A percentile compares a stretch with the other conserved stretches of the same genome.
phyloP scores from a whole-genome alignment of 352 stramenopile genomes.

The Achlya hypogyna region DNA sequence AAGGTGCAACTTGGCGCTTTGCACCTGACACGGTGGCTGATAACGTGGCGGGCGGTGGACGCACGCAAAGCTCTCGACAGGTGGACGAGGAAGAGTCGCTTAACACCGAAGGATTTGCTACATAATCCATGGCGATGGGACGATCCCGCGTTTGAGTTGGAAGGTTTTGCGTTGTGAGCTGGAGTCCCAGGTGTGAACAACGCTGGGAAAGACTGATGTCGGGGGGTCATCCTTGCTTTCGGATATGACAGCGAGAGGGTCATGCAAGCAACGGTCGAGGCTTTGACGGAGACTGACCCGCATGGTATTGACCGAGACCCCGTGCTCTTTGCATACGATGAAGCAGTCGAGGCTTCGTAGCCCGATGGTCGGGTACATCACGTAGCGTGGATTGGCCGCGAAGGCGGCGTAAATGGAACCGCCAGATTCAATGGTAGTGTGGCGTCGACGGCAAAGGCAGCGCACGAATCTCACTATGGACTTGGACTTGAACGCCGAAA shows the following conservation, averaged over 20 bases:
- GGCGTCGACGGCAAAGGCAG: neutral
- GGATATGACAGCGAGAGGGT: neutral
- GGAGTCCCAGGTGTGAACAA: neutral
- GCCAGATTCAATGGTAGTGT: neutral
- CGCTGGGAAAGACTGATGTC: neutral
- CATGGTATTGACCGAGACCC: neutral
- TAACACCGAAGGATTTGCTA: too few species aligned
- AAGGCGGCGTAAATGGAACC: neutral
- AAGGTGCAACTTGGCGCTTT: neutral
- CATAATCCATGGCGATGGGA: neutral
- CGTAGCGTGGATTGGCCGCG: neutral
- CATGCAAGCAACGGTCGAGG: neutral
- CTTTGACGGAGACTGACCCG: neutral
- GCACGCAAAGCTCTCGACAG: too few species aligned
- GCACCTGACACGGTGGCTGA: neutral
- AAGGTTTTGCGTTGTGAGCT: neutral
- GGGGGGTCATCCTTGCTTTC: neutral
- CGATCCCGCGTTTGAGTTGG: neutral
- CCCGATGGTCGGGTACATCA: neutral
- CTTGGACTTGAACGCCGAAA: neutral
- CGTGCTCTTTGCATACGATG: neutral
- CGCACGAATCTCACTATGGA: neutral
- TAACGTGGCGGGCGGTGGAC: neutral
- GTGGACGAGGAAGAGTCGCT: too few species aligned
- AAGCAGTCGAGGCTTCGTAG: neutral